These are phyloP conservation scores for Torulaspora microellipsoides DNA, from an alignment of 805 yeast species.

Conservation along the genomic window DNA sequence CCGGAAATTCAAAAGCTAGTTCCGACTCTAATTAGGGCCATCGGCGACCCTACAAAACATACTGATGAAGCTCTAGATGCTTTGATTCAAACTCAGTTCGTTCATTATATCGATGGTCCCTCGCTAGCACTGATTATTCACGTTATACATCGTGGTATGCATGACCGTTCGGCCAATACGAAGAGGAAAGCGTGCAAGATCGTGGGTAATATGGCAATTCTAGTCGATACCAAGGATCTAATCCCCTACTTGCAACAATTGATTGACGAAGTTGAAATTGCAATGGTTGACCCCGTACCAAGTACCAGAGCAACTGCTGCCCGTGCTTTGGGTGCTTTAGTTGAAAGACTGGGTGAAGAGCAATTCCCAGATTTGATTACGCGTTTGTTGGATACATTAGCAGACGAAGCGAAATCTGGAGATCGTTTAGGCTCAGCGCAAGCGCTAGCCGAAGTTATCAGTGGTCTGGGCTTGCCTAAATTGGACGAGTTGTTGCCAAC, in stretches of 20 bases:
- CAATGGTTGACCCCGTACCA: constrained; percentile 99
- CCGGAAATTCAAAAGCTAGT: constrained; percentile 95
- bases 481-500: constrained; percentile 85
- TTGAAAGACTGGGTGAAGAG: constrained; percentile 94
- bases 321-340: constrained; percentile 92
- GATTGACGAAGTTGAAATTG: constrained; percentile 77
- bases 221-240: constrained; percentile 84
- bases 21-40: constrained; percentile 82
- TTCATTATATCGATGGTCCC: constrained; percentile 97
- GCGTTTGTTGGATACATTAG: constrained; percentile 65
- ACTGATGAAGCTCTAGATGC: constrained; percentile 87
- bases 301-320: constrained; percentile 96
- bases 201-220: constrained; percentile 97
- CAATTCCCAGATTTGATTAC: constrained; percentile 90
- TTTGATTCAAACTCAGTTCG: constrained; percentile 85
- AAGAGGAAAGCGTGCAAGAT: constrained; percentile 95
- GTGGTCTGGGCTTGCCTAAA: constrained; percentile 84
- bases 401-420: constrained; percentile 75
- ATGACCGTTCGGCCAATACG: constrained; percentile 87
- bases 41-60: constrained; percentile 89
- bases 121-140: constrained; percentile 92
- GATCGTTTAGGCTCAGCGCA: constrained; percentile 97
- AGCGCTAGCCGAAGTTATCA: constrained; percentile 88
- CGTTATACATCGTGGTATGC: constrained; percentile 93
- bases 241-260: constrained; percentile 75